Evolutionary conservation across 768 basidiomycete species (phyloP), one percentile per base, ranked within the genome.

Genomic region (Cyclocybe cylindracea): DNA sequence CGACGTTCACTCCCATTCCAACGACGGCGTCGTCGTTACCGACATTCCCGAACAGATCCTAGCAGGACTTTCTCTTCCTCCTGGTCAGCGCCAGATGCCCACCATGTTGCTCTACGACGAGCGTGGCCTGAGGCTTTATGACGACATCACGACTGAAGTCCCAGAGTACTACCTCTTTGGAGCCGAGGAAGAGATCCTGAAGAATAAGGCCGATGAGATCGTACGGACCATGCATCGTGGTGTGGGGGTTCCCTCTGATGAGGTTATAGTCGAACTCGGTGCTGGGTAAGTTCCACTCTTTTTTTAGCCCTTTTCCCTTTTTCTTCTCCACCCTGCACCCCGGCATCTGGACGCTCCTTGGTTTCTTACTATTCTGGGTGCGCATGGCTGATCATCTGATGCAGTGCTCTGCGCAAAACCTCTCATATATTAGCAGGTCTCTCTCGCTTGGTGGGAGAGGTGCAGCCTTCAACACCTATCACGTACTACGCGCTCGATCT

Each of bases 401-500:
- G 45, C 63, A 95, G 93, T 14, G 81, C 94, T 16, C 73, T 98
- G 42, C 81, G 91, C 60, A 96, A 97, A 75, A 95, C 94, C 0
- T 91, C 91, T 6, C 84, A 87, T 62, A 78, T 99, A 44, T 78
- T 97, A 18, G 76, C 73, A 16, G 87, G 89, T 1, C 73, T 95
- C 13, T 82, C 92, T 13, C 72, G 72, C 29, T 66, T 83, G 11
- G 77, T 84, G 6, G 63, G 75, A 14, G 63, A 62, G 14, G 54
- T 59, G 4, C 64, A 63, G 9, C 48, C 66, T 1, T 58, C 65
- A 1, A 70, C 83, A 2, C 82, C 86, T 1, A 83, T 89, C 61
- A 89, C 83, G 1, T 95, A 94, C 66, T 92, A 89, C 72, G 94
- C 96, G 14, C 88, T 99, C 46, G 97, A 98, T 64, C 84, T 98